Base-by-base conservation (phyloP, 805 yeast species). In the Kazachstania kunashirensis region DNA sequence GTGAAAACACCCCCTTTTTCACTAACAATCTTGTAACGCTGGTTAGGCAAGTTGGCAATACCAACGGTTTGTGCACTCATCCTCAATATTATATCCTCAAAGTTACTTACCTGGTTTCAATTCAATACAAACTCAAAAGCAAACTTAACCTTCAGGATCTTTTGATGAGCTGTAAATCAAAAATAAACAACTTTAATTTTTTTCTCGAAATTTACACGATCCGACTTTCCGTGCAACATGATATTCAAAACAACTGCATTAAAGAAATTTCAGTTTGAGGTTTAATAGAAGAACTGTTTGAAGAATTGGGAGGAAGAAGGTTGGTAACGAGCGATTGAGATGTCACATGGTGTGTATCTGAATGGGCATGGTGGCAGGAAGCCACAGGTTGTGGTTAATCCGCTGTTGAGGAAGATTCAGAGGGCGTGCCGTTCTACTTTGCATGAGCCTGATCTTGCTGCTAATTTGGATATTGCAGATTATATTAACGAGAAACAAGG, bases 391-490 rank as follows among this genome's bases (percentile, higher is more conserved):
- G 38, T 43, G n/a, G 50, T 50, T 3, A 53, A 46, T 26, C 59
- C 67, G 2, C 45, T 63, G 26, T 53, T 60, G 23, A 57, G 67
- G 45, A 64, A 64, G 48, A 63, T 64, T 36, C 35, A 31, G 11
- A 75, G 94, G 41, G 95, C 96, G 2, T 85, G 96, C 52, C 71
- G 89, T 46, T 79, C 88, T 16, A 67, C 86, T 2, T 65, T 82
- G 33, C 53, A 62, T 18, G 95, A 86, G 62, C 96, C 96, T 8
- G 88, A 89, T 51, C 68, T 86, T 42, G 82, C 84, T 3, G 61
- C 84, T 41, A 88, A 86, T 56, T 63, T 89, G 46, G 96, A 88
- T 54, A 85, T 89, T 41, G 88, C 96, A 44, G 98, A 89, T 59
- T 70, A 79, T 49, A 76, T 92, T 59, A 89, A 89, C 55, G 85